Evolutionary conservation across 78 protist species (phyloP).

Genomic region (Protostelium mycophagum): DNA sequence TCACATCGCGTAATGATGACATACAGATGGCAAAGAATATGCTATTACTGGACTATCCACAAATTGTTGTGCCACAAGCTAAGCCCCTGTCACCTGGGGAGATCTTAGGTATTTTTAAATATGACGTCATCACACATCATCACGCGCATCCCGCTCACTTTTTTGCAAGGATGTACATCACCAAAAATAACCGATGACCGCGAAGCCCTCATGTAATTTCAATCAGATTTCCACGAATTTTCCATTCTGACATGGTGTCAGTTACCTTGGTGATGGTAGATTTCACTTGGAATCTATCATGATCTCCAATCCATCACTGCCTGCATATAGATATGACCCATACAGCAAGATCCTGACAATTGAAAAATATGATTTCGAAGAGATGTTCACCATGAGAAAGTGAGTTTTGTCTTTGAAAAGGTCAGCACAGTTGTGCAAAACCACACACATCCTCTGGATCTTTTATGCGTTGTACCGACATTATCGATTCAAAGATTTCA

Average conservation of each 20-base stretch:
- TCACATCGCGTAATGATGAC: neutral
- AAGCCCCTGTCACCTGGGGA: slow-evolving; percentile 95
- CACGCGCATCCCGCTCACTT: too few species aligned
- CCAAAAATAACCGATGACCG: slow-evolving; percentile 57
- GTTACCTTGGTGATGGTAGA: slow-evolving; percentile 95
- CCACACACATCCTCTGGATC: too few species aligned
- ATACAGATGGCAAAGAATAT: slow-evolving; percentile 32
- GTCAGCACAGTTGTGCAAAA: too few species aligned
- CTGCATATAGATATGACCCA: slow-evolving; percentile 89
- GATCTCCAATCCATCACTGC: slow-evolving; percentile 91
- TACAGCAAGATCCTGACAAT: slow-evolving; percentile 70
- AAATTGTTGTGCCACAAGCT: slow-evolving; percentile 78
- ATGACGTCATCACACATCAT: neutral
- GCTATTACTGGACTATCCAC: slow-evolving; percentile 22
- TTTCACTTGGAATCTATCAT: slow-evolving; percentile 96
- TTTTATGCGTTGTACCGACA: too few species aligned
- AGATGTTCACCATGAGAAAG: slow-evolving; percentile 62
- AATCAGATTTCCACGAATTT: neutral
- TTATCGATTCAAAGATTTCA: too few species aligned
- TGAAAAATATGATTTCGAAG: slow-evolving; percentile 73
- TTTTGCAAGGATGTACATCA: slow-evolving; percentile 76
- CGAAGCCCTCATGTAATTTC: slow-evolving; percentile 12
- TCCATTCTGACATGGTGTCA: neutral
- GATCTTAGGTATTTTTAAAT: slow-evolving; percentile 67
- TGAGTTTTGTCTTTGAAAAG: too few species aligned